Percentiles rank a stretch among this genome's conserved stretches.
Evolutionary conservation across 306 rosid species (phyloP).

Genomic region (Alnus glutinosa): DNA sequence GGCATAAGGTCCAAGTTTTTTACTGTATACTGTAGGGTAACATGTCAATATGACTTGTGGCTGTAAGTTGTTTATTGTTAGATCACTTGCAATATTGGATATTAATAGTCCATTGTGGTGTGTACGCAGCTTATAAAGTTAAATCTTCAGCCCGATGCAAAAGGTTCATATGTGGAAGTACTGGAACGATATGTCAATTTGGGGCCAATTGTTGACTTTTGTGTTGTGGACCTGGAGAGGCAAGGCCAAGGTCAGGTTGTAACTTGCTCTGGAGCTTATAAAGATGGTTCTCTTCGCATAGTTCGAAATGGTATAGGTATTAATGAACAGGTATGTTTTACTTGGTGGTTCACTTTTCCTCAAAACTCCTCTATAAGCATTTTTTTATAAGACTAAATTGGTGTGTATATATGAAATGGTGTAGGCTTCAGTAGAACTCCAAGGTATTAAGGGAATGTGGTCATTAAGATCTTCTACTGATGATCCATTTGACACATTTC

Average conservation of each 20-base stretch:
- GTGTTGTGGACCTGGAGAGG: slow-evolving; percentile 98
- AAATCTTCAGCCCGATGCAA: slow-evolving; percentile 78
- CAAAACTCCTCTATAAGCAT: neutral
- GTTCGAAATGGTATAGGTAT: slow-evolving; percentile 95
- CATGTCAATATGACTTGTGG: neutral
- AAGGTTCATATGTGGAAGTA: slow-evolving; percentile 93
- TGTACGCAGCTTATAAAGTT: slow-evolving; percentile 82
- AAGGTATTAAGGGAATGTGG: slow-evolving; percentile 99
- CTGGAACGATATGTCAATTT: slow-evolving; percentile 91
- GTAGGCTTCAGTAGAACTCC: slow-evolving; percentile 98
- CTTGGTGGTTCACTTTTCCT: neutral
- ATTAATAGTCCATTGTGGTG: slow-evolving; percentile 40
- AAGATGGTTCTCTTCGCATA: slow-evolving; percentile 98
- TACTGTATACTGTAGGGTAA: too few relatives aligned
- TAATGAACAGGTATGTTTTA: slow-evolving; percentile 77
- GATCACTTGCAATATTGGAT: slow-evolving; percentile 21
- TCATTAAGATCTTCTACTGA: slow-evolving; percentile 90
- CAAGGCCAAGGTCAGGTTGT: slow-evolving; percentile 99
- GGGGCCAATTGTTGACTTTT: slow-evolving; percentile 97
- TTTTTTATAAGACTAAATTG: slow-evolving; percentile 16
- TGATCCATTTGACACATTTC: slow-evolving; percentile 86
- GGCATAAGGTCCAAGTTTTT: neutral
- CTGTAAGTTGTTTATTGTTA: slow-evolving; percentile 1
- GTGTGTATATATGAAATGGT: slow-evolving; percentile 27
- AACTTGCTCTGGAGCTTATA: slow-evolving; percentile 98